These are phyloP conservation scores for Linaria vulgaris DNA, from an alignment of 257 asterid genomes.

Conservation along the genomic window DNA sequence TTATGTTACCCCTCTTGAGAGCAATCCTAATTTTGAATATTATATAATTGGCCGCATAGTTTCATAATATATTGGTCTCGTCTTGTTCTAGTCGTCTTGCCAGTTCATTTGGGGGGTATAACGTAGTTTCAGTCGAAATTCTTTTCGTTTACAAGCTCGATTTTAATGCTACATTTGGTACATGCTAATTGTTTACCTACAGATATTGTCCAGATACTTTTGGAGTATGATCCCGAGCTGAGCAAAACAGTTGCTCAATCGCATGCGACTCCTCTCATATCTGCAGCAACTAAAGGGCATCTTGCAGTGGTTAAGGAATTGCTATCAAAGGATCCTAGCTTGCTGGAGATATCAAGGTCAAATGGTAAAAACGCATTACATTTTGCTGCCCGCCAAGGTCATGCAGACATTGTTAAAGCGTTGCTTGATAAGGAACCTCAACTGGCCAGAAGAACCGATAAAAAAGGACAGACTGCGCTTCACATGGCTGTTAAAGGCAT, in stretches of 20 bases:
- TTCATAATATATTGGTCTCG: no score
- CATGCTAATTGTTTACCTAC: slow-evolving; percentile 12
- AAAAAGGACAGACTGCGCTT: slow-evolving; percentile 60
- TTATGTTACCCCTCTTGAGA: no score
- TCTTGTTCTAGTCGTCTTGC: no score
- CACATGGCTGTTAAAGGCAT: slow-evolving; percentile 65
- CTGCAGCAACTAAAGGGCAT: slow-evolving; percentile 60
- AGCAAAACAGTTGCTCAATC: slow-evolving; percentile 55
- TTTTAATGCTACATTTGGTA: background rate
- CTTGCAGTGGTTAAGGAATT: slow-evolving; percentile 44
- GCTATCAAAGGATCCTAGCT: slow-evolving; percentile 45
- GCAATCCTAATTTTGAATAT: no score
- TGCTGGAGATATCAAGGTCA: slow-evolving; percentile 47
- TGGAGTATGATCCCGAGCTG: slow-evolving; percentile 48
- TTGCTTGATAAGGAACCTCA: slow-evolving; percentile 55
- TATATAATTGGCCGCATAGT: no score
- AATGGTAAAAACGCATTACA: slow-evolving; percentile 56
- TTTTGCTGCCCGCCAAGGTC: slow-evolving; percentile 62
- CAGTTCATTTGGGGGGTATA: background rate
- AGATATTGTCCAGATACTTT: slow-evolving; percentile 50
- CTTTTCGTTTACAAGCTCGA: no score
- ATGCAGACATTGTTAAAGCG: slow-evolving; percentile 45
- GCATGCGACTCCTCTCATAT: slow-evolving; percentile 56
- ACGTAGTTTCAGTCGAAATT: background rate
- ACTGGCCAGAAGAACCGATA: slow-evolving; percentile 52